These are phyloP conservation scores for Talaromyces trachyspermus DNA, from an alignment of 495 filamentous ascomycete genomes.

Conservation along the genomic window DNA sequence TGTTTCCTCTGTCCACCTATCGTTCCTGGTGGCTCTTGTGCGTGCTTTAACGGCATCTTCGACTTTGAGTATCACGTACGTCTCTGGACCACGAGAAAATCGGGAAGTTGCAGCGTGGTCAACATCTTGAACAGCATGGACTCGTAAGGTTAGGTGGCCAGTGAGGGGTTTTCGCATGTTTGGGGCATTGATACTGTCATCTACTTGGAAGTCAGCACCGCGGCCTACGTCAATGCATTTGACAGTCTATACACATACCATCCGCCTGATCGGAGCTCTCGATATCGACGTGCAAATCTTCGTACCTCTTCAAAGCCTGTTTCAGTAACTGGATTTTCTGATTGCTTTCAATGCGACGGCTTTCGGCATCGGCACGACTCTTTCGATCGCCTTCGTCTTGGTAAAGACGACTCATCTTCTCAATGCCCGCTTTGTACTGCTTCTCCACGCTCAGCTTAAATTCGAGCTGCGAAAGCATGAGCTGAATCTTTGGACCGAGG, in stretches of 20 bases:
- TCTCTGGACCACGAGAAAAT: conserved; percentile 87
- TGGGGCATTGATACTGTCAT: conserved; percentile 93
- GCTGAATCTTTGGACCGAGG: conserved; percentile 93
- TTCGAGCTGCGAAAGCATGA: conserved; percentile 97
- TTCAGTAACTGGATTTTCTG: conserved; percentile 96
- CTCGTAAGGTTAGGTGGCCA: conserved; percentile 76
- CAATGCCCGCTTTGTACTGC: conserved; percentile 97
- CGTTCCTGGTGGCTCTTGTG: conserved; percentile 79
- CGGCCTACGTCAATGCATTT: not conserved
- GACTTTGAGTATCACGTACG: conserved; percentile 90
- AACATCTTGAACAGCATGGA: conserved; percentile 86
- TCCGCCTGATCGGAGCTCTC: conserved; percentile 76
- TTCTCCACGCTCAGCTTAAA: conserved; percentile 99
- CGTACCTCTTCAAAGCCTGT: conserved; percentile 92
- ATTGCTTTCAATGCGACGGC: conserved; percentile 81
- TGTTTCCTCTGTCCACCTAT: conserved; percentile 84
- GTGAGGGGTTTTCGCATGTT: conserved; percentile 91
- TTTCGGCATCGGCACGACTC: conserved; percentile 86
- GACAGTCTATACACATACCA: conserved; percentile 46
- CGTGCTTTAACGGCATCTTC: conserved; percentile 85
- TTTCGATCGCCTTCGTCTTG: conserved; percentile 97
- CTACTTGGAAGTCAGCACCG: conserved; percentile 37
- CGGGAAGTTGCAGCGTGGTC: conserved; percentile 84
- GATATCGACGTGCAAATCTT: conserved; percentile 94
- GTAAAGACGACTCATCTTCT: conserved; percentile 98